phyloP scores from a whole-genome alignment of 192 early-diverging fungal genomes.

The Jimgerdemannia lactiflua region DNA sequence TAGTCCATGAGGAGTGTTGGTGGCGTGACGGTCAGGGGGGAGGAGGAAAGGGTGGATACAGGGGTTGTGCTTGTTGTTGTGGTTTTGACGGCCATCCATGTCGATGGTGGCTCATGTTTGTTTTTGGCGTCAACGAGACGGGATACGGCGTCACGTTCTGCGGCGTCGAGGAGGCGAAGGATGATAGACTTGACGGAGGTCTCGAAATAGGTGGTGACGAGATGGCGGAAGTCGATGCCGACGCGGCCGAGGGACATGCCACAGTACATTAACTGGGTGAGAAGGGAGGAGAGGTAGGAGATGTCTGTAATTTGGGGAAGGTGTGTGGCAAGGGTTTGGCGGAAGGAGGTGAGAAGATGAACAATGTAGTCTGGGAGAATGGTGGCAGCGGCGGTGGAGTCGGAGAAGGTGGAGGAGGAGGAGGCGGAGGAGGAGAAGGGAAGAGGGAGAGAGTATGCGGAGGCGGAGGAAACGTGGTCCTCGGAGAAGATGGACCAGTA shows the following conservation, averaged over 20 bases:
- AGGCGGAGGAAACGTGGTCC: not conserved
- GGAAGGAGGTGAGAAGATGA: slow-evolving; percentile 40
- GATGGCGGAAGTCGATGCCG: slow-evolving; percentile 70
- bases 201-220: slow-evolving; percentile 60
- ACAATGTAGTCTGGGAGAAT: slow-evolving; percentile 67
- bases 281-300: slow-evolving; percentile 53
- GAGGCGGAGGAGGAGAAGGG: not conserved
- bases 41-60: slow-evolving; percentile 37
- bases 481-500: slow-evolving; percentile 72
- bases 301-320: slow-evolving; percentile 60
- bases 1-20: slow-evolving; percentile 56
- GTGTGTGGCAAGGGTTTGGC: slow-evolving; percentile 34
- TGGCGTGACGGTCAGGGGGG: slow-evolving; percentile 58
- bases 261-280: slow-evolving; percentile 80
- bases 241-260: slow-evolving; percentile 76
- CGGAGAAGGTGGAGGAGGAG: not conserved
- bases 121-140: slow-evolving; percentile 45
- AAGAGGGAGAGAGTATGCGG: not conserved
- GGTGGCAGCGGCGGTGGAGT: slow-evolving; percentile 14
- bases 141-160: slow-evolving; percentile 49
- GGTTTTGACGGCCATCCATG: slow-evolving; percentile 1
- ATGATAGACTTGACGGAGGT: slow-evolving; percentile 56
- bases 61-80: not conserved
- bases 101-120: slow-evolving; percentile 7
- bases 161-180: slow-evolving; percentile 33